These are phyloP conservation scores for Pseudopyricularia javanii DNA, from an alignment of 2,329 filamentous ascomycete genomes.

Conservation along the genomic window DNA sequence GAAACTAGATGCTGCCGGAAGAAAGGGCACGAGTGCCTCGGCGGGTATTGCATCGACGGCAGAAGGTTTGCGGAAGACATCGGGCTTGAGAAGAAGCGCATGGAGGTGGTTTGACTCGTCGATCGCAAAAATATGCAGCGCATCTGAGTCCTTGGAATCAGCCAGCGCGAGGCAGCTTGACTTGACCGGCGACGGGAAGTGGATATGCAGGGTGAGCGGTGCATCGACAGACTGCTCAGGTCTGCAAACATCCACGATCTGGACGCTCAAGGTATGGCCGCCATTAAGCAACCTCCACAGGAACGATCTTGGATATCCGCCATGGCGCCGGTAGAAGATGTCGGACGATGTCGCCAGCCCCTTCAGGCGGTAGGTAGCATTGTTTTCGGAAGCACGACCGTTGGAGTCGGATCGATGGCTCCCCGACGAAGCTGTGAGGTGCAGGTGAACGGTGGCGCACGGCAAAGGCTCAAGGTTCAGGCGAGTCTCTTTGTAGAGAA, in stretches of 20 bases:
- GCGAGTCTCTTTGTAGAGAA: constrained; percentile 77
- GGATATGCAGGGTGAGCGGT: constrained; percentile 63
- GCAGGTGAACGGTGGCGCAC: constrained; percentile 58
- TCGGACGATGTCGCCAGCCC: constrained; percentile 69
- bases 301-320: constrained; percentile 70
- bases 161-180: constrained; percentile 71
- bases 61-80: constrained; percentile 62
- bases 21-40: constrained; percentile 64
- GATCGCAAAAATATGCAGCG: constrained; percentile 66
- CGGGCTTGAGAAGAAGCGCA: constrained; percentile 69
- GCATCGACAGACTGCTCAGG: constrained; percentile 54
- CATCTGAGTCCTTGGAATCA: constrained; percentile 67
- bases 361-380: constrained; percentile 52
- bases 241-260: constrained; percentile 69
- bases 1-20: constrained; percentile 62
- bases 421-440: constrained; percentile 43
- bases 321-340: constrained; percentile 70
- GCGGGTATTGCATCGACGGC: constrained; percentile 40
- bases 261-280: constrained; percentile 68
- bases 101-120: constrained; percentile 71
- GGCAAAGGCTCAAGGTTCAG: constrained; percentile 67
- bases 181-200: constrained; percentile 62
- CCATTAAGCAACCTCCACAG: constrained; percentile 83
- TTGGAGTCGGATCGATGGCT: constrained; percentile 17
- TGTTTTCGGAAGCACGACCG: constrained; percentile 52